Evolutionary conservation across 1,284 basidiomycete species (phyloP), one percentile per base, ranked within the genome.

Genomic region (Apiotrichum gracile): DNA sequence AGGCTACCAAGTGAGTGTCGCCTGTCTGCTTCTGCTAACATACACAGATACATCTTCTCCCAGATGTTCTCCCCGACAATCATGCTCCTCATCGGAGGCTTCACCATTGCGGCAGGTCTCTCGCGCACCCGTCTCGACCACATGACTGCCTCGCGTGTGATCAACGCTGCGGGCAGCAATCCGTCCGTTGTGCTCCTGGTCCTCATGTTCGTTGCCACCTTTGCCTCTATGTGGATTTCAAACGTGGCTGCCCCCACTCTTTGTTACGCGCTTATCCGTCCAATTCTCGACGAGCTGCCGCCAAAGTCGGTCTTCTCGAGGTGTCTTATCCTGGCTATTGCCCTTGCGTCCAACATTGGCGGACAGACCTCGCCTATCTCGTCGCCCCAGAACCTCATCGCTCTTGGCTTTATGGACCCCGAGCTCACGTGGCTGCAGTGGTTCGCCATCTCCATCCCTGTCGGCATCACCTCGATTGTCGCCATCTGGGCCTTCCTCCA

Each of bases 181-280:
- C 96, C 93, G 0, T 85, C 83, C 61, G 84, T 82, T 0, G 93
- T 99, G 2, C 78, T 98, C 17, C 81, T 98, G 35, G 88, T 91
- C 0, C 91, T 97, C 75, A 98, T 98, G 96, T 83, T 81, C 37
- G 93, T 98, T 5, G 88, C 93, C 1, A 97, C 93, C 69, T 98
- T 98, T 70, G 92, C 94, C 2, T 91, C 88, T 72, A 99, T 97
- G 96, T 98, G 93, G 96, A 97, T 98, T 66, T 91, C 88, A 71
- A 97, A 99, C 69, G 94, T 98, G 16, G 94, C 94, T 1, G 94
- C 94, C 8, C 96, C 96, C 14, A 97, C 94, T 1, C 79, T 98
- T 14, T 97, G 93, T 78, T 98, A 97, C 73, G 92, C 92, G n/a
- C 80, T 98, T 54, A 93, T 97, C 71, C 85, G 97, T 87, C 96